Evolutionary conservation across 179 eudicot genomes (phyloP).

Genomic region (Dionaea muscipula): DNA sequence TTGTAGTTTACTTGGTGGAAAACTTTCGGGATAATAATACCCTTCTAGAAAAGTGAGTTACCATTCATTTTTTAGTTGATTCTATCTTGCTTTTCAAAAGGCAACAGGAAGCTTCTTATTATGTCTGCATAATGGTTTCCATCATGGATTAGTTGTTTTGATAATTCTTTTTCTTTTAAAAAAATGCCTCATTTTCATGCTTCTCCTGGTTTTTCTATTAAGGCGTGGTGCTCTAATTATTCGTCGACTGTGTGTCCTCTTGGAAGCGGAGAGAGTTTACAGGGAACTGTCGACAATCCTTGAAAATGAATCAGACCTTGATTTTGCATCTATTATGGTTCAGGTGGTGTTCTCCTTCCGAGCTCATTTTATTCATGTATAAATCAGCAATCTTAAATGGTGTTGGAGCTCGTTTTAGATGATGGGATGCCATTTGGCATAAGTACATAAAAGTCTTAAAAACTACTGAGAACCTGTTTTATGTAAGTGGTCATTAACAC

Average conservation of each 20-base stretch:
- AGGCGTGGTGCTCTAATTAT: conserved; percentile 97
- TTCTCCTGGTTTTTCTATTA: conserved; percentile 14
- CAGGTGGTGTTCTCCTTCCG: conserved; percentile 42
- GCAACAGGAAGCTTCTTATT: background rate
- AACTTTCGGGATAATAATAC: conserved; percentile 60
- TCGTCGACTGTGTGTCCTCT: conserved; percentile 81
- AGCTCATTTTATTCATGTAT: background rate
- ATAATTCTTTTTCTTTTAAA: background rate
- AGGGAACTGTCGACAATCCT: conserved; percentile 75
- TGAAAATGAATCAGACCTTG: conserved; percentile 71
- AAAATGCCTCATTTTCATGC: background rate
- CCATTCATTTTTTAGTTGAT: conserved; percentile 2
- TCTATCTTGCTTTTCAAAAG: conserved; percentile 7
- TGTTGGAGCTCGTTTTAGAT: background rate
- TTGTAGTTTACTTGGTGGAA: conserved; percentile 64
- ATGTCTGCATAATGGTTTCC: background rate
- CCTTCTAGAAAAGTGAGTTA: conserved; percentile 77
- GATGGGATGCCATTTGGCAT: background rate
- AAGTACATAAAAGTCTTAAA: too few relatives aligned
- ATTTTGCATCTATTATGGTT: conserved; percentile 92
- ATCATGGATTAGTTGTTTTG: background rate
- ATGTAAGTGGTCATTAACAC: too few relatives aligned
- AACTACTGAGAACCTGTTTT: too few relatives aligned
- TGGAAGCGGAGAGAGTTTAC: conserved; percentile 90
- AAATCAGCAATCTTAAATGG: background rate